Evolutionary conservation across 1,284 basidiomycete species (phyloP).

Genomic region (Mycena sp.): DNA sequence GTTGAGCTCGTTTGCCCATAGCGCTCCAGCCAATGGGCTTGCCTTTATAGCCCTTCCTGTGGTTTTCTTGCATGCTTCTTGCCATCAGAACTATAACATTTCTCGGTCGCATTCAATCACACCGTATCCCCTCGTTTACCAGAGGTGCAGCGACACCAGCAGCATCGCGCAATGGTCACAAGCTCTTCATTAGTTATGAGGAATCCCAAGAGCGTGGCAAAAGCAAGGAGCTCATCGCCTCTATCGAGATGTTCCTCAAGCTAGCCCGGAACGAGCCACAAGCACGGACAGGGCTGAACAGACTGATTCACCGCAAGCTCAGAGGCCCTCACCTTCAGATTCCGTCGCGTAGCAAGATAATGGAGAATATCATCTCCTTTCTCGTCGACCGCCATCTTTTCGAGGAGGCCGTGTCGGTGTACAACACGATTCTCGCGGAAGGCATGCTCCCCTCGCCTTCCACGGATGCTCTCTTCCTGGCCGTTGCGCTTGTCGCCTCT

Average conservation of each 20-base stretch:
- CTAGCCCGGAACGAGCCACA: constrained; percentile 20
- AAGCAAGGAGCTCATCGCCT: no score
- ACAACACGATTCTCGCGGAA: constrained; percentile 52
- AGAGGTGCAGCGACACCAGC: neutral
- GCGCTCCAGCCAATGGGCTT: constrained; percentile 4
- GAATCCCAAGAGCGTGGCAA: no score
- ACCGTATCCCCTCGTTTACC: neutral
- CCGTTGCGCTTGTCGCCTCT: constrained; percentile 38
- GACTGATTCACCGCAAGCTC: constrained; percentile 3
- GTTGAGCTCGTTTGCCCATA: no score
- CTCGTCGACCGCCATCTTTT: constrained; percentile 48
- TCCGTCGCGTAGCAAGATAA: constrained; percentile 27
- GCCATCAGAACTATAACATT: constrained; percentile 1
- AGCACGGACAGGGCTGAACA: neutral
- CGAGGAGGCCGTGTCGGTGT: constrained; percentile 48
- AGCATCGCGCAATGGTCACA: neutral
- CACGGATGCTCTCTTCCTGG: constrained; percentile 53
- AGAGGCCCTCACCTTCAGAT: constrained; percentile 8
- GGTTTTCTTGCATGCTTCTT: constrained; percentile 17
- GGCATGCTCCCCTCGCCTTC: constrained; percentile 47
- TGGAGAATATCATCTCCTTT: constrained; percentile 43
- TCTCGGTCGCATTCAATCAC: neutral
- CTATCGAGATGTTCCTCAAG: constrained; percentile 6
- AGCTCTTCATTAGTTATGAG: neutral
- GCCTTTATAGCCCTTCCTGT: neutral